Evolutionary conservation across 805 yeast species (phyloP).

Genomic region (Candida incommunis): DNA sequence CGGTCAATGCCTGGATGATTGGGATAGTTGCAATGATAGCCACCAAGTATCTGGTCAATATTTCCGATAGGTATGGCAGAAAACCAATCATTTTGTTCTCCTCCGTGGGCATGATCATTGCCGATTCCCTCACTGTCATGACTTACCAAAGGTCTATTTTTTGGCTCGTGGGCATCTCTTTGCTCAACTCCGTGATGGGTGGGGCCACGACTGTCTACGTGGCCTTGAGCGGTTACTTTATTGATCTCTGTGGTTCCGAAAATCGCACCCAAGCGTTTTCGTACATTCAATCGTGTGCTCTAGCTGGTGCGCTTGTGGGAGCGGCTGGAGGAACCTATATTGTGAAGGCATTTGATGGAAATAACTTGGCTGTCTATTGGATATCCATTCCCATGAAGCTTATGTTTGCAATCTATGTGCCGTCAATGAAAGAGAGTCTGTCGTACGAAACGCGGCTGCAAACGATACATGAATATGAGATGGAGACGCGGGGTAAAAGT

Average conservation of each 20-base stretch:
- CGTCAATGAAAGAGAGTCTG: not conserved
- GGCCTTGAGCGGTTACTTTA: not conserved
- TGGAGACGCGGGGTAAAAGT: not conserved
- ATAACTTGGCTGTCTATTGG: not conserved
- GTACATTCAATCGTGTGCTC: conserved; percentile 1
- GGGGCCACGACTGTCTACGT: not conserved
- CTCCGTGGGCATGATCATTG: not conserved
- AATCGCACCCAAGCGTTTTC: not conserved
- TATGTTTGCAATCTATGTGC: not conserved
- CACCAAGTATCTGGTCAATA: not conserved
- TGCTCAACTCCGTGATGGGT: not conserved
- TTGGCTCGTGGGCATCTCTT: not conserved
- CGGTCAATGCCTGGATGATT: not conserved
- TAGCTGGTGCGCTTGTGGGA: not conserved
- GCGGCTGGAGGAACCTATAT: not conserved
- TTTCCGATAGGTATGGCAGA: not conserved
- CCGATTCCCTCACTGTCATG: not conserved
- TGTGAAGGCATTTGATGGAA: not conserved
- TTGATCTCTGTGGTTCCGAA: not conserved
- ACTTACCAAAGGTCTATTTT: not conserved
- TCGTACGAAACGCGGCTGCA: not conserved
- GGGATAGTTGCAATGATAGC: not conserved
- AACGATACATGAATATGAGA: not conserved
- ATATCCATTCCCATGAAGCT: not conserved
- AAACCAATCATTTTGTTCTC: not conserved